Percentiles rank a stretch among this genome's conserved stretches.
Evolutionary conservation across 1,139 yeast genomes (phyloP).

Genomic region (Chernovozyma aurita): DNA sequence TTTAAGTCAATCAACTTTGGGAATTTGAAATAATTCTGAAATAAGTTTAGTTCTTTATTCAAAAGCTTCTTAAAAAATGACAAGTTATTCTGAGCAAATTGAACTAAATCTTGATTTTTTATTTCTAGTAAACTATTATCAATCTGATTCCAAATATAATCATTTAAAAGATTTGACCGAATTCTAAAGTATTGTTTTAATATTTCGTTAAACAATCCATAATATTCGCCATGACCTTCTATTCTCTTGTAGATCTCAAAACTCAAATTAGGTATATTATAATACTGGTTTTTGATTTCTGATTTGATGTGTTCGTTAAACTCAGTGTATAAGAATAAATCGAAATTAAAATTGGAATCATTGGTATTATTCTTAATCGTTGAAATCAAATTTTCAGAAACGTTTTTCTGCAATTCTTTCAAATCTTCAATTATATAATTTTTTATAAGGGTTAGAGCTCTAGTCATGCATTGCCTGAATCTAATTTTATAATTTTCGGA

Average conservation of each 20-base stretch:
- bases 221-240: constrained; percentile 49
- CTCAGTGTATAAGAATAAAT: constrained; percentile 51
- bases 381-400: constrained; percentile 24
- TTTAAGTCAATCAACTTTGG: constrained; percentile 14
- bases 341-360: constrained; percentile 14
- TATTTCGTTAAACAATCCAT: constrained; percentile 66
- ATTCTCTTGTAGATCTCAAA: constrained; percentile 49
- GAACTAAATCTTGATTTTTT: constrained; percentile 34
- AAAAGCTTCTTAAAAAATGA: constrained; percentile 55
- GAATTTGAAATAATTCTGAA: constrained; percentile 44
- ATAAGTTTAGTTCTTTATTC: constrained; percentile 58
- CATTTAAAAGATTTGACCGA: constrained; percentile 44
- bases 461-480: constrained; percentile 79
- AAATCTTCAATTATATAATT: constrained; percentile 59
- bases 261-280: constrained; percentile 40
- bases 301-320: constrained; percentile 29
- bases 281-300: constrained; percentile 12
- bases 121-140: constrained; percentile 11
- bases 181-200: constrained; percentile 57
- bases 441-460: constrained; percentile 72
- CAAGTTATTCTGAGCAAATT: constrained; percentile 55
- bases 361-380: not conserved
- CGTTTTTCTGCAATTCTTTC: constrained; percentile 41
- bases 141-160: constrained; percentile 37
- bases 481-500: constrained; percentile 66